Evolutionary conservation across 768 basidiomycete genomes (phyloP).

Genomic region (Boletus sp.): DNA sequence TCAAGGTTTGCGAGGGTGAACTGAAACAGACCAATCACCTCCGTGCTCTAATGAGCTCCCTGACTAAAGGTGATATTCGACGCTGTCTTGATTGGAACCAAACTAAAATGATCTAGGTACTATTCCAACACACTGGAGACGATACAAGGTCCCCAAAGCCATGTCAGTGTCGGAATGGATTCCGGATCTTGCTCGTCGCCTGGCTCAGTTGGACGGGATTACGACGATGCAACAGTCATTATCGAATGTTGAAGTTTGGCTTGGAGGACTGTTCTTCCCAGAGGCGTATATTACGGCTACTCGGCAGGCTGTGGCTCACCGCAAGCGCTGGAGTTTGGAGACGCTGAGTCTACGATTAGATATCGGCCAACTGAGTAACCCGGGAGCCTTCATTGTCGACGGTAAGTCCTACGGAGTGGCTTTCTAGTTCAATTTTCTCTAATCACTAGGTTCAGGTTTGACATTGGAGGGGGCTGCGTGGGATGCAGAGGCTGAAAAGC

Average conservation of each 20-base stretch:
- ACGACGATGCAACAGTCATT: slow-evolving; percentile 50
- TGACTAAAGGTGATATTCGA: slow-evolving; percentile 77
- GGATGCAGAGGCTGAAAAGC: slow-evolving; percentile 48
- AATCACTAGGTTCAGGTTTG: slow-evolving; percentile 52
- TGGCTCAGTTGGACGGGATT: slow-evolving; percentile 79
- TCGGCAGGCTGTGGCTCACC: slow-evolving; percentile 91
- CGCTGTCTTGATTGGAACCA: neutral
- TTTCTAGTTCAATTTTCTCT: neutral
- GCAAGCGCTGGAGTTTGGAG: slow-evolving; percentile 90
- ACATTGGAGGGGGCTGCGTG: slow-evolving; percentile 85
- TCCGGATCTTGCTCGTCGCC: slow-evolving; percentile 70
- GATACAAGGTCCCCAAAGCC: slow-evolving; percentile 81
- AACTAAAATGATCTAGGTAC: slow-evolving; percentile 52
- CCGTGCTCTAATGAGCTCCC: slow-evolving; percentile 82
- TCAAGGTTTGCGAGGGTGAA: slow-evolving; percentile 80
- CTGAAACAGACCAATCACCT: slow-evolving; percentile 96
- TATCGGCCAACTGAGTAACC: slow-evolving; percentile 75
- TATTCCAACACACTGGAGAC: slow-evolving; percentile 83
- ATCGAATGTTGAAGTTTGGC: slow-evolving; percentile 77
- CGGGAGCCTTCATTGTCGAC: slow-evolving; percentile 80
- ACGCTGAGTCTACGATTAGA: slow-evolving; percentile 78
- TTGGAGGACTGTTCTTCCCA: slow-evolving; percentile 94
- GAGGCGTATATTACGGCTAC: slow-evolving; percentile 96
- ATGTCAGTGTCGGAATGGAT: slow-evolving; percentile 88
- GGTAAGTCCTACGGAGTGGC: slow-evolving; percentile 49